phyloP scores from a whole-genome alignment of 73 alveolate species.

The Tetrahymena thermophila region DNA sequence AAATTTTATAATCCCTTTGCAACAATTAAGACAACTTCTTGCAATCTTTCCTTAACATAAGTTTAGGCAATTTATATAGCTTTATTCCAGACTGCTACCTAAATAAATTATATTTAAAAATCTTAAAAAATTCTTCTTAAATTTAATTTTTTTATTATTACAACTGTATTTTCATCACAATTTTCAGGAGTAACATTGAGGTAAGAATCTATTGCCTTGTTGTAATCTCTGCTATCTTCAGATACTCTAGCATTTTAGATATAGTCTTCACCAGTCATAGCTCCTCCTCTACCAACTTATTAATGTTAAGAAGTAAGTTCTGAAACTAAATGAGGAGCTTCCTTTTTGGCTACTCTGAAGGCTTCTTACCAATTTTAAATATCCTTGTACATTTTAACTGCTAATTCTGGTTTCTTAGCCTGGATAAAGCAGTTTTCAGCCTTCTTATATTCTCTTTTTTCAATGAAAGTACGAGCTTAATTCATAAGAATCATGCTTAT shows the following conservation, averaged over 20 bases:
- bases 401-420: conserved; percentile 93
- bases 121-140: background rate
- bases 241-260: conserved; percentile 88
- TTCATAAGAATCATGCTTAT: conserved; percentile 72
- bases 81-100: conserved; percentile 82
- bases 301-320: conserved; percentile 72
- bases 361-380: conserved; percentile 86
- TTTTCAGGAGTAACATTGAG: conserved; percentile 86
- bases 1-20: conserved; percentile 82
- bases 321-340: conserved; percentile 94
- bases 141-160: background rate
- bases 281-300: conserved; percentile 50
- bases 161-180: conserved; percentile 74
- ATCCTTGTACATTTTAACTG: conserved; percentile 87
- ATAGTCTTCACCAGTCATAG: conserved; percentile 73
- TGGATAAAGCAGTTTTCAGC: conserved; percentile 94
- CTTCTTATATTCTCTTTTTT: conserved; percentile 86
- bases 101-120: background rate
- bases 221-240: conserved; percentile 93
- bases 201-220: conserved; percentile 91
- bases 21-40: conserved; percentile 87
- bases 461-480: conserved; percentile 89
- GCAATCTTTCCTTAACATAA: conserved; percentile 88
- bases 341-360: conserved; percentile 92
- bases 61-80: conserved; percentile 89